Evolutionary conservation across 345 rosid species (phyloP).

Genomic region (Eucalyptus camaldulensis): DNA sequence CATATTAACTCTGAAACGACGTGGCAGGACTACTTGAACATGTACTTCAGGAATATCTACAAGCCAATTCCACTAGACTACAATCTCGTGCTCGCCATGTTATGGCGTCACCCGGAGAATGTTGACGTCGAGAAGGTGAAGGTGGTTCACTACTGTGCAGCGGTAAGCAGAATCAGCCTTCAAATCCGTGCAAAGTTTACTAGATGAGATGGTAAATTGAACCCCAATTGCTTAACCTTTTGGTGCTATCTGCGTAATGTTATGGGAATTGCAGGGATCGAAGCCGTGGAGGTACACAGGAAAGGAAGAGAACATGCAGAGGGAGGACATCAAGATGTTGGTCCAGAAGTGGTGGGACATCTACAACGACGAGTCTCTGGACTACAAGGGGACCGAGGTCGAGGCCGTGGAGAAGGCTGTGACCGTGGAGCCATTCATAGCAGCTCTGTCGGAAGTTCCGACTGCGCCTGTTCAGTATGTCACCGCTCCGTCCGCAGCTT

Average conservation of each 20-base stretch:
- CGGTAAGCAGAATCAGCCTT: slow-evolving; percentile 18
- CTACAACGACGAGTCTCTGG: slow-evolving; percentile 58
- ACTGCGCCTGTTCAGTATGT: slow-evolving; percentile 23
- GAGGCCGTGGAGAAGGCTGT: slow-evolving; percentile 1
- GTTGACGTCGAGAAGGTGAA: slow-evolving; percentile 52
- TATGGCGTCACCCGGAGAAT: slow-evolving; percentile 94
- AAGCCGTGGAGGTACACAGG: slow-evolving; percentile 98
- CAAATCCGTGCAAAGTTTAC: background rate
- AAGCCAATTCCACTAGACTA: slow-evolving; percentile 52
- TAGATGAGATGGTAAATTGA: background rate
- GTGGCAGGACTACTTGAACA: slow-evolving; percentile 65
- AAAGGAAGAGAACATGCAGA: slow-evolving; percentile 60
- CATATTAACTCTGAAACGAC: background rate
- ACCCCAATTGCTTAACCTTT: background rate
- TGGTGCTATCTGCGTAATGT: background rate
- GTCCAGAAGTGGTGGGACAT: slow-evolving; percentile 78
- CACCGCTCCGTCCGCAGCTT: slow-evolving; percentile 69
- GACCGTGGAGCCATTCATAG: slow-evolving; percentile 20
- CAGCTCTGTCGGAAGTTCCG: slow-evolving; percentile 33
- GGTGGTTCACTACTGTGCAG: slow-evolving; percentile 84
- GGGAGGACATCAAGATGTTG: slow-evolving; percentile 67
- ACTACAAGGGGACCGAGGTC: slow-evolving; percentile 11
- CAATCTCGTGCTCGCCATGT: slow-evolving; percentile 77
- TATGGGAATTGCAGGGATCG: slow-evolving; percentile 32
- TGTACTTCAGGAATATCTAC: slow-evolving; percentile 54